Percentiles rank a stretch among this genome's conserved stretches.
These are phyloP conservation scores for Trichopus zeylanicus DNA, from an alignment of 116 monocot genomes.

Conservation along the genomic window DNA sequence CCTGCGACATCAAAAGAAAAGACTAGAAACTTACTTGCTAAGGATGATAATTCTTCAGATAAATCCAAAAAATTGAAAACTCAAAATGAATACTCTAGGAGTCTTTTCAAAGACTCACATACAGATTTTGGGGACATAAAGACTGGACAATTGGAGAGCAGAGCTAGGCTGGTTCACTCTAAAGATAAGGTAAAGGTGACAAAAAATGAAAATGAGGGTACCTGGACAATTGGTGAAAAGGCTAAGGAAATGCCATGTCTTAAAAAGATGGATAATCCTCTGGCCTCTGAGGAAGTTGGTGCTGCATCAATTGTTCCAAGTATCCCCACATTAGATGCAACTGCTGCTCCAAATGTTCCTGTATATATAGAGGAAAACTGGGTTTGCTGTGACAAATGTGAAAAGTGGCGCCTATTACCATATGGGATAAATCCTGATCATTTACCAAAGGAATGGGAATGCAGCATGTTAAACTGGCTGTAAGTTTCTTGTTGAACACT, in stretches of 20 bases:
- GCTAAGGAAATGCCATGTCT: constrained; percentile 19
- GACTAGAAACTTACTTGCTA: constrained; percentile 36
- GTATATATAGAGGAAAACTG: constrained; percentile 76
- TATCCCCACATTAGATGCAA: constrained; percentile 17
- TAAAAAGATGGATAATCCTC: constrained; percentile 23
- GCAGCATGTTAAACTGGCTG: constrained; percentile 89
- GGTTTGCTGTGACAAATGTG: constrained; percentile 87
- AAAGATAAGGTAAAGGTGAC: constrained; percentile 18
- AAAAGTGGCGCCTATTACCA: constrained; percentile 86
- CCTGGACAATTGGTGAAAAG: constrained; percentile 18
- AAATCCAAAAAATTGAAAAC: constrained; percentile 34
- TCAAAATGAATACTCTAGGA: constrained; percentile 16
- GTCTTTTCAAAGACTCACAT: constrained; percentile 15
- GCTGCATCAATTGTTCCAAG: constrained; percentile 7
- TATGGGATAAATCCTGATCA: constrained; percentile 46
- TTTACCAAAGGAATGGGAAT: constrained; percentile 84
- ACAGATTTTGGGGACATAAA: constrained; percentile 19
- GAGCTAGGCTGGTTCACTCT: constrained; percentile 3
- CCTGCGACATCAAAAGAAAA: constrained; percentile 32
- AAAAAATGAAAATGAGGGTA: constrained; percentile 14
- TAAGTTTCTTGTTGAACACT: constrained; percentile 42
- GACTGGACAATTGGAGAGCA: constrained; percentile 19
- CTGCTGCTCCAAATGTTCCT: constrained; percentile 22
- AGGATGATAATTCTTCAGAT: constrained; percentile 18
- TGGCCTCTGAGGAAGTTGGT: constrained; percentile 6